Conservation (phyloP, 345 rosid species). For the Pelargonium nanum region DNA sequence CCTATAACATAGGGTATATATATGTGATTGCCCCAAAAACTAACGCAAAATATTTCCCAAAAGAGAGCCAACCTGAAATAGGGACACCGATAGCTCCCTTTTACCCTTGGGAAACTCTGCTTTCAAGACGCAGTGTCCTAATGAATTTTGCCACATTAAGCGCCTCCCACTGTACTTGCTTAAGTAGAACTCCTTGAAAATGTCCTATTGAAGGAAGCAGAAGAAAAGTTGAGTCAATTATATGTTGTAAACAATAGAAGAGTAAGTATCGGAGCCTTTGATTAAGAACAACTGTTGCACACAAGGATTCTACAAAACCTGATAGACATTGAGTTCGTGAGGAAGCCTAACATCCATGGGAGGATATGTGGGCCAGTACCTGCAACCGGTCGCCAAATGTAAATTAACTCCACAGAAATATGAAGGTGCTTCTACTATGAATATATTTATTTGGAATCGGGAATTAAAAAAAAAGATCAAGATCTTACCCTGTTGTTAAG, state of each 20-base stretch:
- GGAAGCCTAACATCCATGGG: slow-evolving; percentile 99
- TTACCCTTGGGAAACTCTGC: slow-evolving; percentile 81
- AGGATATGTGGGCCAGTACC: slow-evolving; percentile 99
- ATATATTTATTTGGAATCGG: neutral
- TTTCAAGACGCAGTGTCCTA: slow-evolving; percentile 94
- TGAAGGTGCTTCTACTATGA: slow-evolving; percentile 2
- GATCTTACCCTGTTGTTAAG: slow-evolving; percentile 80
- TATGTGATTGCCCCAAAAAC: too few species aligned
- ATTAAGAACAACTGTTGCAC: slow-evolving; percentile 8
- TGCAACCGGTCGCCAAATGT: slow-evolving; percentile 27
- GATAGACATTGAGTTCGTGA: slow-evolving; percentile 92
- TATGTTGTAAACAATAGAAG: neutral
- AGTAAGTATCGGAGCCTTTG: neutral
- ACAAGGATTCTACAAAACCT: slow-evolving; percentile 41
- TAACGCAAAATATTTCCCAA: neutral
- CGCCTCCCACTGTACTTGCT: slow-evolving; percentile 98
- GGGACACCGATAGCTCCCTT: slow-evolving; percentile 95
- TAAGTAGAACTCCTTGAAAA: slow-evolving; percentile 90
- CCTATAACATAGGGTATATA: too few species aligned
- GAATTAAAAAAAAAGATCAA: slow-evolving; percentile 9
- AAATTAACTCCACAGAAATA: neutral
- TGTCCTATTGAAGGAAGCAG: slow-evolving; percentile 49
- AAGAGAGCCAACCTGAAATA: slow-evolving; percentile 67
- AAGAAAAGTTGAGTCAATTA: neutral
- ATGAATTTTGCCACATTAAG: slow-evolving; percentile 94